A percentile compares a stretch with the other conserved stretches of the same genome.
Conservation (phyloP, 495 filamentous ascomycete genomes). For the Penicillium flavigenum region DNA sequence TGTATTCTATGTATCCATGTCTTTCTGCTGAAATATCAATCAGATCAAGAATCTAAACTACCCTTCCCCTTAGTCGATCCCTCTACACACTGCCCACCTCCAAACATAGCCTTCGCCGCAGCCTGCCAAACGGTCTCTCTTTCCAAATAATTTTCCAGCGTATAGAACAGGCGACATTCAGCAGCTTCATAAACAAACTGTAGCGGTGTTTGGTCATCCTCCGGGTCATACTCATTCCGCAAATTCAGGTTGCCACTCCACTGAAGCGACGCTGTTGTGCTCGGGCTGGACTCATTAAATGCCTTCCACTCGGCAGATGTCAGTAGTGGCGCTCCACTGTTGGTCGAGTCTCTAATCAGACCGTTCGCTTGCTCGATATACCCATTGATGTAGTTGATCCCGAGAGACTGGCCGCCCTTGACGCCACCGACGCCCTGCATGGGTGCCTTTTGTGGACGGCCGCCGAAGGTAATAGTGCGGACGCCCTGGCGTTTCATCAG, state of each 20-base stretch:
- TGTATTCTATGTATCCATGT: neutral
- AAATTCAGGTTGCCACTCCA: slow-evolving; percentile 33
- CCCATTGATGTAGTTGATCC: slow-evolving; percentile 30
- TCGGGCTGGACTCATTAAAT: slow-evolving; percentile 29
- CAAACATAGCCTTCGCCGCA: slow-evolving; percentile 33
- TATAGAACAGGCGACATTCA: slow-evolving; percentile 42
- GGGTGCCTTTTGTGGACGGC: slow-evolving; percentile 51
- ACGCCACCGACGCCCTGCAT: slow-evolving; percentile 65
- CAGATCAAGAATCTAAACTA: slow-evolving; percentile 22
- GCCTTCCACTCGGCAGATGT: slow-evolving; percentile 35
- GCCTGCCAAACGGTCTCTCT: slow-evolving; percentile 31
- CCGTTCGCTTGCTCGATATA: slow-evolving; percentile 32
- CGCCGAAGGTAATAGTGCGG: slow-evolving; percentile 60
- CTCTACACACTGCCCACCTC: slow-evolving; percentile 25
- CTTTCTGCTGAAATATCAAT: neutral
- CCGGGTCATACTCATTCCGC: slow-evolving; percentile 33
- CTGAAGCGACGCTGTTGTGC: slow-evolving; percentile 15
- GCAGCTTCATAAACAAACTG: slow-evolving; percentile 42
- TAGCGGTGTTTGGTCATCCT: slow-evolving; percentile 31
- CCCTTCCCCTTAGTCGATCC: slow-evolving; percentile 31
- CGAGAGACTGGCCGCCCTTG: slow-evolving; percentile 48
- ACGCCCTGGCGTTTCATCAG: slow-evolving; percentile 57
- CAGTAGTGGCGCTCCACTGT: slow-evolving; percentile 30
- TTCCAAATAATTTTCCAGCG: slow-evolving; percentile 28
- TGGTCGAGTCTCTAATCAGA: slow-evolving; percentile 17